Base-by-base conservation (phyloP, 2,329 filamentous ascomycete species). In the Apiospora aurea region DNA sequence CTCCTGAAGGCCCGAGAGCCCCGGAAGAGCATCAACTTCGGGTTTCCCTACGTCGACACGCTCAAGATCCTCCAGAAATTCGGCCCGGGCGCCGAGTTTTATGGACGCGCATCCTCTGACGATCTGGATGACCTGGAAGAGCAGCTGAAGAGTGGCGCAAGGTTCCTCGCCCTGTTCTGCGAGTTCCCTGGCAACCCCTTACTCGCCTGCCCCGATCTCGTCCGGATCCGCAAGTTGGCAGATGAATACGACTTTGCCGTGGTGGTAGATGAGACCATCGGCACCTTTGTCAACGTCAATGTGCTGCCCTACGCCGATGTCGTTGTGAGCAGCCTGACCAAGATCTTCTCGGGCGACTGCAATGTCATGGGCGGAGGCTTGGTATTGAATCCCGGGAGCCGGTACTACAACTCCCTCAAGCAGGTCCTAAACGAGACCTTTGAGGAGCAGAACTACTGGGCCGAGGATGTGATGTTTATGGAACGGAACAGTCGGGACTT, bases 1-100 rank as follows among this genome's bases (percentile, higher is more conserved):
- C 85, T 98, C 69, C 84, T 96, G 74, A 84, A 86, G 69, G 87
- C 90, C 0, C 89, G 91, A 49, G 90, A 91, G 3, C 84, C 87
- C 10, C 79, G 89, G 73, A 93, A 94, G 82, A 97, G 94, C 81
- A 91, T 99, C 79, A 95, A 93, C 78, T 98, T 94, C 78, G 96
- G 96, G n/a, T 99, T 99, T 77, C 95, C 96, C 0, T 99, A 99
- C 77, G 94, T 98, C 70, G 96, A 99, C 82, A 98, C 96, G 0
- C 87, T 98, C 71, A 99, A 99, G 81, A 94, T 98, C 69, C 85
- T 98, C 6, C 87, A 98, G 80, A 99, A 98, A 81, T 98, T 97
- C 81, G 96, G 96, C 0, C 93, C 95, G 0, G 96, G 96, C 0
- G 95, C 92, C 73, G 81, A 92, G 2, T 98, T 98, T 80, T 98